Base-by-base conservation (phyloP, 768 basidiomycete species). In the Trichaptum fuscoviolaceum region DNA sequence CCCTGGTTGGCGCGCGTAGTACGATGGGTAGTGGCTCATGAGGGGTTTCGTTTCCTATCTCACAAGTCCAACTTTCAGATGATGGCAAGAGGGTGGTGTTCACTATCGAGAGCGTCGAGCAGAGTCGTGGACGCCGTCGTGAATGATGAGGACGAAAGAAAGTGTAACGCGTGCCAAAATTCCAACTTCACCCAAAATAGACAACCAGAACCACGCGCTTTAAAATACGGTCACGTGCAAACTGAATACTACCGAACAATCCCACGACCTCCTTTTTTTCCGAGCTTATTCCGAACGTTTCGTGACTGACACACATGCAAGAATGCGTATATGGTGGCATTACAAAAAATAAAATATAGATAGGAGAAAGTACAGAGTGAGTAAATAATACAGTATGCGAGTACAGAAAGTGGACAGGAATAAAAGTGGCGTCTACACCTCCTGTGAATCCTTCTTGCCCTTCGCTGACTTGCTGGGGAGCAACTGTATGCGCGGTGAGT, bases 371-470 rank as follows among this genome's bases (percentile, higher is more conserved):
- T 52, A 52, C 42, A 52, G 20, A 12, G 24, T 24, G 36, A 34
- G 36, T 36, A 65, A 65, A 65, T 65, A 65, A 65, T 58, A 59
- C 64, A 65, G 12, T 30, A 25, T 52, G 59, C 64, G 52, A 64
- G 15, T 26, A 30, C 34, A 35, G 25, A 66, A 68, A 65, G 52
- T 10, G 59, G 62, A 68, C n/a, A 70, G 65, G 64, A 57, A 67
- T 52, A 69, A 61, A 63, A 70, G 66, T 69, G 58, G 65, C 67
- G 52, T 74, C 74, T 79, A 84, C 34, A 83, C 81, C 67, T 84
- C 82, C 68, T 81, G 80, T 67, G 80, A 78, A 74, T 83, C 82
- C 71, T 83, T 82, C 73, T 78, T 80, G 64, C 77, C 77, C 69
- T 80, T 82, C 35, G 75, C 72, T 9, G 80, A 77, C 70, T 83